Base-by-base conservation (phyloP, 2,329 filamentous ascomycete genomes). In the Thielaviopsis ethacetica region DNA sequence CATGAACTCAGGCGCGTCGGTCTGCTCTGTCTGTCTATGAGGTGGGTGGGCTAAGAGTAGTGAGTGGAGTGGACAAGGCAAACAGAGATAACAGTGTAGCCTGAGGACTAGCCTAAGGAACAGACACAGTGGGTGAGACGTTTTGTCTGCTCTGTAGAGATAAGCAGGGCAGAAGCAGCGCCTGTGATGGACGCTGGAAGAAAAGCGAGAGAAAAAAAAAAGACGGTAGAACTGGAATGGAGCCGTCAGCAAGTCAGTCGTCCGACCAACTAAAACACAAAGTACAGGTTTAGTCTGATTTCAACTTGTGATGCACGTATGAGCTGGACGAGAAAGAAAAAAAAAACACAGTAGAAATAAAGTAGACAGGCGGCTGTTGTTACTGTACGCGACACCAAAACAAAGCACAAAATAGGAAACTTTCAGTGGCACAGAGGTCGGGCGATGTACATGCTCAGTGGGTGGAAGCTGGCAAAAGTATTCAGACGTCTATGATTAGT, bases 341-440 rank as follows among this genome's bases (percentile, higher is more conserved):
- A 38, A 47, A 59, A 59, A 56, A 60, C 49, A 60, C 58, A 60
- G 58, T 60, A 49, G 26, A 50, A 34, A 38, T 27, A 27, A 44
- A 21, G 15, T 15, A 49, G 15, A n/a, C 21, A 61, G 59, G 59
- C 51, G 59, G 27, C n/a, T 24, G 21, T 17, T 19, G 19, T 15
- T 13, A 61, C 59, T 58, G 59, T 61, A 61, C 55, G 54, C 51
- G 56, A 61, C 51, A 54, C 38, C 52, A 53, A 54, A 61, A 55
- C 55, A 52, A 58, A 58, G 22, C 22, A 47, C n/a, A 30, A 41
- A 51, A 26, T 30, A 22, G 56, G 30, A 30, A 54, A 41, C 19
- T 41, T 61, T 38, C 49, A 61, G 55, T 55, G 50, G 41, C 55
- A 51, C 51, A 57, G 30, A 38, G 44, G 27, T 12, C 21, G 41